phyloP scores from a whole-genome alignment of 345 rosid genomes.

The Melaleuca quinquenervia region DNA sequence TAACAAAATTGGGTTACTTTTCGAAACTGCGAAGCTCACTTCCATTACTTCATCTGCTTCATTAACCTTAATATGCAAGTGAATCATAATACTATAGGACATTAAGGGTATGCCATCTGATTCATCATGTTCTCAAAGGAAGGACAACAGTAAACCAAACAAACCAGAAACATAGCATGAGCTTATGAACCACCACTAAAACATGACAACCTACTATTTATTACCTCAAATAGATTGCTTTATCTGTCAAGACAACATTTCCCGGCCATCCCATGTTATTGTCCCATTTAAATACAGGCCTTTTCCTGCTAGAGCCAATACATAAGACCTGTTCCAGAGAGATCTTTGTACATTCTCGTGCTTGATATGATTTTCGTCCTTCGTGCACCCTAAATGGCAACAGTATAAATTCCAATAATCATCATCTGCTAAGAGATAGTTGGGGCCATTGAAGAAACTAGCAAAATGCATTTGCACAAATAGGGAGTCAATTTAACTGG shows the following conservation, averaged over 20 bases:
- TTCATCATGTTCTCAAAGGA: not conserved
- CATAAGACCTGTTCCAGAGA: constrained; percentile 67
- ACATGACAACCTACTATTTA: not conserved
- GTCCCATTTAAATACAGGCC: constrained; percentile 91
- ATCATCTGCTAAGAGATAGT: not conserved
- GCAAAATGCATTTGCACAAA: not conserved
- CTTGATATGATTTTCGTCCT: constrained; percentile 59
- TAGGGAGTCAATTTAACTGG: not conserved
- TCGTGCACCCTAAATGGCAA: constrained; percentile 60
- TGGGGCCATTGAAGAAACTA: not conserved
- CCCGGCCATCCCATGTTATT: constrained; percentile 96
- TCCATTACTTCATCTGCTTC: not conserved
- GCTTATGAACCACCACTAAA: not conserved
- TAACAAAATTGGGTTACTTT: not conserved
- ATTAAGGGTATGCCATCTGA: not conserved
- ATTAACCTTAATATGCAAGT: not conserved
- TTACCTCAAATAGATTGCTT: constrained; percentile 88
- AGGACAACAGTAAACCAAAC: too few relatives aligned
- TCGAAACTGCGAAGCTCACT: not conserved
- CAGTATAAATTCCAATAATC: not conserved
- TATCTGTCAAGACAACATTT: constrained; percentile 72
- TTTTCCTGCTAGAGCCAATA: constrained; percentile 71
- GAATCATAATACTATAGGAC: not conserved
- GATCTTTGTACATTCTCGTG: constrained; percentile 31
- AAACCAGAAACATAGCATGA: too few relatives aligned